Percentiles rank a stretch among this genome's conserved stretches.
Evolutionary conservation across 78 protist genomes (phyloP).

Genomic region (Dictyostelium intermedium): DNA sequence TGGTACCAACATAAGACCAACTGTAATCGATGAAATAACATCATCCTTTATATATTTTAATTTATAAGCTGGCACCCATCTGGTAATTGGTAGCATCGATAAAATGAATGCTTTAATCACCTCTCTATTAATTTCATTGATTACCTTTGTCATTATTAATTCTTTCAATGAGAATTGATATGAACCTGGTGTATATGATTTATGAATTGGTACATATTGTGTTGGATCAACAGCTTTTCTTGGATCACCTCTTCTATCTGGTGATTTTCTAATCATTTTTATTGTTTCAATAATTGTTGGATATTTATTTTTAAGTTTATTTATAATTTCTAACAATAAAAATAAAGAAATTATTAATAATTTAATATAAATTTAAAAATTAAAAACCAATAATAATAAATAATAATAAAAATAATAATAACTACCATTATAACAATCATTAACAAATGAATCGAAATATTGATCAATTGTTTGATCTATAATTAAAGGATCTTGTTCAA

Average conservation of each 20-base stretch:
- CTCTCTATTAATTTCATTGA: neutral
- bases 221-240: neutral
- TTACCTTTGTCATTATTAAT: neutral
- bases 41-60: slow-evolving; percentile 68
- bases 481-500: slow-evolving; percentile 17
- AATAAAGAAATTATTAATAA: neutral
- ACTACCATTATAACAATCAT: slow-evolving; percentile 11
- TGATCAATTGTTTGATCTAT: neutral
- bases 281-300: neutral
- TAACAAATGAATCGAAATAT: neutral
- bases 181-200: neutral
- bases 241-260: neutral
- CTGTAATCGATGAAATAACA: slow-evolving; percentile 81
- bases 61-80: slow-evolving; percentile 30
- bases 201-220: slow-evolving; percentile 5
- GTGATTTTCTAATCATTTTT: slow-evolving; percentile 5
- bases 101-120: neutral
- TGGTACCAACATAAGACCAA: slow-evolving; percentile 81
- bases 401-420: neutral
- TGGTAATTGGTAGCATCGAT: slow-evolving; percentile 5
- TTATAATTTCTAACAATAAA: neutral
- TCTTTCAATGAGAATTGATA: neutral
- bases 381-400: neutral
- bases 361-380: no score
- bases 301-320: neutral